phyloP scores from a whole-genome alignment of 2,329 filamentous ascomycete species.

The Penicillium occitanis region DNA sequence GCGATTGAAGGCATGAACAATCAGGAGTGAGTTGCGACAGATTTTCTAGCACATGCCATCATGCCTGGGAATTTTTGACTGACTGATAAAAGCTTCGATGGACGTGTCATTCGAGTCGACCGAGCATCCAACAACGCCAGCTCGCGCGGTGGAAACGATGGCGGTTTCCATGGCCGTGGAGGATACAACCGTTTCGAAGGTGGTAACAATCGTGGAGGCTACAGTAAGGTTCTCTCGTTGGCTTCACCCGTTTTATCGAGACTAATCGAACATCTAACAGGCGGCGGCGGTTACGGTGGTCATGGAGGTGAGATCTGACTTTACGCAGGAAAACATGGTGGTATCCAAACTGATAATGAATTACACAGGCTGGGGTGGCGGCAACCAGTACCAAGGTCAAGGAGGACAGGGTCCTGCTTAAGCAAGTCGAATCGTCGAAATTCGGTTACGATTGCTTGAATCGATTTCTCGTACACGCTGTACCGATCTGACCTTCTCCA shows the following conservation, averaged over 20 bases:
- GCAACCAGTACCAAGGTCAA: conserved; percentile 21
- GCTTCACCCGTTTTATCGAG: conserved; percentile 14
- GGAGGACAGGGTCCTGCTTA: conserved; percentile 20
- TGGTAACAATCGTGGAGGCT: conserved; percentile 38
- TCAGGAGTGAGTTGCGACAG: conserved; percentile 64
- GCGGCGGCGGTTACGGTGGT: conserved; percentile 29
- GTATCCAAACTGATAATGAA: background rate
- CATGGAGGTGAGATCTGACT: conserved; percentile 20
- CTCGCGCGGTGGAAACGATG: conserved; percentile 50
- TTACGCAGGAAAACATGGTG: background rate
- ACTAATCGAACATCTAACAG: conserved; percentile 20
- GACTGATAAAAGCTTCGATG: conserved; percentile 70
- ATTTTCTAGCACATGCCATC: background rate
- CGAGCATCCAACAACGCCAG: conserved; percentile 81
- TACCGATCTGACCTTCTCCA: background rate
- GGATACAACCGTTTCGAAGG: conserved; percentile 46
- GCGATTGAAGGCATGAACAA: conserved; percentile 49
- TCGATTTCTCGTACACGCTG: conserved; percentile 4
- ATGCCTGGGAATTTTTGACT: conserved; percentile 24
- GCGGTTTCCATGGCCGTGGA: conserved; percentile 47
- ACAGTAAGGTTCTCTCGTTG: conserved; percentile 23
- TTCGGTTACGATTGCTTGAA: background rate
- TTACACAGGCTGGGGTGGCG: conserved; percentile 23
- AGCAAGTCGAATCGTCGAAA: background rate
- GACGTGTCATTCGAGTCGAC: conserved; percentile 90